Evolutionary conservation across 345 rosid genomes (phyloP), one percentile per base, ranked within the genome.

Genomic region (Lumnitzera littorea): DNA sequence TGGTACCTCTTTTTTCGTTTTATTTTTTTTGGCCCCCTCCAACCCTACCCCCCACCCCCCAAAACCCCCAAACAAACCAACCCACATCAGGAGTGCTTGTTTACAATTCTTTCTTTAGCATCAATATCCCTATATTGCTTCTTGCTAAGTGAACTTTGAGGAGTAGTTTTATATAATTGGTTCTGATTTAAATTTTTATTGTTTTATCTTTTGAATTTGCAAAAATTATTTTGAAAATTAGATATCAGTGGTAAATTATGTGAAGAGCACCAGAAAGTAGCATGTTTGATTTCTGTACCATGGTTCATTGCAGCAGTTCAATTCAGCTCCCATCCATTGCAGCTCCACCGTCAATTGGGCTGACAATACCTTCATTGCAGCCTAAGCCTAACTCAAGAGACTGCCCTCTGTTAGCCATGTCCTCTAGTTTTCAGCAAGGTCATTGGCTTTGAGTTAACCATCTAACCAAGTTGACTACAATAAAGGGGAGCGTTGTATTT

Each of bases 241-340:
- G 7, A 29, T 3, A 29, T 29, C 2, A 29, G 7, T 29, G 36
- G 36, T 6, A 29, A 29, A 43, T 58, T 48, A 24, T 47, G 17
- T 29, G 7, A 58, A 47, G 3, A 0, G 12, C 23, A 15, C 20
- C 20, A 20, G 20, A 23, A 2, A 47, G 7, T 58, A 29, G 62
- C 23, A 46, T 58, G 20, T 58, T 27, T 58, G 23, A 31, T 16
- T 31, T 29, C 7, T 6, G 7, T 29, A n/a, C 13, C 8, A 12
- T 15, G 43, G 14, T 41, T 50, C 23, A 53, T 9, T 43, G 58
- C 63, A 66, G 74, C 84, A 84, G 94, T 62, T 79, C 95, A 15
- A 79, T 88, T 57, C 90, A 83, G 74, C 90, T 76, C 67, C 76
- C 81, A 46, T 62, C 89, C 13, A 74, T 74, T 1, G 96, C 89